phyloP scores from a whole-genome alignment of 768 basidiomycete species.

The Multifurca ochricompacta region DNA sequence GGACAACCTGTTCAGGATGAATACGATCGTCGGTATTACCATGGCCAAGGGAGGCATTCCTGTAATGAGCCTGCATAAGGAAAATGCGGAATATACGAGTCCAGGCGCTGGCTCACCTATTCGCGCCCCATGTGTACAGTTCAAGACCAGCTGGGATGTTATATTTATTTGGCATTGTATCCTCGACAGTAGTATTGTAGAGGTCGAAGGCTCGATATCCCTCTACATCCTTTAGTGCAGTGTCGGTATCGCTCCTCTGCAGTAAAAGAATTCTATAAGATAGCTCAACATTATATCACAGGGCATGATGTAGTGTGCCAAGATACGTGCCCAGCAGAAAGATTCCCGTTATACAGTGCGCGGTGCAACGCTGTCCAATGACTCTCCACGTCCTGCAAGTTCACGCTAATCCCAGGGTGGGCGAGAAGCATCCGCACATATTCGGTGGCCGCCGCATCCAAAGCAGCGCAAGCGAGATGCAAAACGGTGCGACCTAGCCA shows the following conservation, averaged over 20 bases:
- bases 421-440: constrained; percentile 71
- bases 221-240: constrained; percentile 68
- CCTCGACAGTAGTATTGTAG: constrained; percentile 47
- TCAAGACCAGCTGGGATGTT: constrained; percentile 35
- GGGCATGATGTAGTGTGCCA: neutral
- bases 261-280: constrained; percentile 59
- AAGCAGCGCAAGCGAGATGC: constrained; percentile 68
- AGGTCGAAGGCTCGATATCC: constrained; percentile 90
- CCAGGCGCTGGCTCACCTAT: constrained; percentile 30
- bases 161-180: constrained; percentile 14
- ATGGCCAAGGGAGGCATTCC: constrained; percentile 84
- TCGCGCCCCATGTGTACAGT: constrained; percentile 83
- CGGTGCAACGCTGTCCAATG: constrained; percentile 90
- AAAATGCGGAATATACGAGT: neutral
- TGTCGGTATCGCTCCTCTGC: constrained; percentile 65
- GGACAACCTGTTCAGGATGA: constrained; percentile 67
- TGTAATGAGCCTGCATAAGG: constrained; percentile 23
- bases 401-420: constrained; percentile 71
- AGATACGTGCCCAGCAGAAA: constrained; percentile 53
- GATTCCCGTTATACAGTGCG: constrained; percentile 72
- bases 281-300: neutral
- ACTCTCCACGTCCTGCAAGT: constrained; percentile 72
- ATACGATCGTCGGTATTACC: constrained; percentile 72
- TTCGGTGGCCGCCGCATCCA: constrained; percentile 45
- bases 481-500: constrained; percentile 67